These are phyloP conservation scores for Backusella australiensis DNA, from an alignment of 192 early-diverging fungal species.

Conservation along the genomic window DNA sequence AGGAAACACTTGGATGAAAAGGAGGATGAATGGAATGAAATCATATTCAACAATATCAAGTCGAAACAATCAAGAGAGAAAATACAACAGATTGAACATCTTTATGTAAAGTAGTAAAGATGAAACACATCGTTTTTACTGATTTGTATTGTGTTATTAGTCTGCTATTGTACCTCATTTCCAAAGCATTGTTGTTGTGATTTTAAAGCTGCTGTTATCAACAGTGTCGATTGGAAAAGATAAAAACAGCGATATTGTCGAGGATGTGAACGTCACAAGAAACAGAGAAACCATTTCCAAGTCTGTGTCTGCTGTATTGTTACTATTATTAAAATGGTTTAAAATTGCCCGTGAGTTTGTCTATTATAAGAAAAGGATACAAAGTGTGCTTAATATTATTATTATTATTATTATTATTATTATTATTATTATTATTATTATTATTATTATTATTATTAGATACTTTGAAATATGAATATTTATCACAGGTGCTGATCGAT, in stretches of 20 bases:
- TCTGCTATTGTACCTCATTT: conserved; percentile 51
- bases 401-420: conserved; percentile 11
- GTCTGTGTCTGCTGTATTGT: conserved; percentile 65
- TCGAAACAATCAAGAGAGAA: background rate
- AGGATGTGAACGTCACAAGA: conserved; percentile 55
- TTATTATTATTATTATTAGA: conserved; percentile 37
- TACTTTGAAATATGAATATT: conserved; percentile 73
- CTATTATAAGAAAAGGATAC: background rate
- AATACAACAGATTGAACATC: background rate
- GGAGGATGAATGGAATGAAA: background rate
- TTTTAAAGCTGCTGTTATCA: conserved; percentile 51
- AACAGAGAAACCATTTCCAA: conserved; percentile 76
- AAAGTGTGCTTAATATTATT: background rate
- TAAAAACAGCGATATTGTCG: conserved; percentile 12
- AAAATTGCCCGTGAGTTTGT: conserved; percentile 59
- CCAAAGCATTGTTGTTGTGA: conserved; percentile 52
- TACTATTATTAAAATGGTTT: conserved; percentile 62
- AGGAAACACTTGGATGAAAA: background rate
- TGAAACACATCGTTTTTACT: background rate
- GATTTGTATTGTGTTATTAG: background rate
- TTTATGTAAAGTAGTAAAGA: background rate
- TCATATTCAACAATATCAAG: background rate
- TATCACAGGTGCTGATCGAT: conserved; percentile 76
- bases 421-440: background rate
- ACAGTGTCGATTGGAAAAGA: conserved; percentile 26